phyloP scores from a whole-genome alignment of 2,329 filamentous ascomycete genomes.

The Trichothecium roseum region DNA sequence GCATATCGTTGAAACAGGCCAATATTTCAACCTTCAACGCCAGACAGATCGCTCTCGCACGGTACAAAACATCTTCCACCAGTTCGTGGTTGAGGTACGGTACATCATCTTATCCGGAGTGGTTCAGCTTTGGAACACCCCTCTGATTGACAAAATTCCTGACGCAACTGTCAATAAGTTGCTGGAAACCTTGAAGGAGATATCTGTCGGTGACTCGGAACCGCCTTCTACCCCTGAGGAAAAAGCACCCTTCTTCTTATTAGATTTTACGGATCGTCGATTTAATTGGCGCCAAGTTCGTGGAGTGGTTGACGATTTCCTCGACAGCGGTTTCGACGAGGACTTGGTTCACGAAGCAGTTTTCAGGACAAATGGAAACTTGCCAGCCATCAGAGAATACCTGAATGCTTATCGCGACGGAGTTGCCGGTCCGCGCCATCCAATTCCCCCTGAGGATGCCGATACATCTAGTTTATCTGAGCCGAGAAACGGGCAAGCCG shows the following conservation, averaged over 20 bases:
- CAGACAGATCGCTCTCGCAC: slow-evolving; percentile 30
- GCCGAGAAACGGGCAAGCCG: slow-evolving; percentile 4
- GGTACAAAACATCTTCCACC: slow-evolving; percentile 40
- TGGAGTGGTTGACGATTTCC: slow-evolving; percentile 19
- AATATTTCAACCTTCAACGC: slow-evolving; percentile 36
- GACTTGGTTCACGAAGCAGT: slow-evolving; percentile 67
- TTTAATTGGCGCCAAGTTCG: slow-evolving; percentile 35
- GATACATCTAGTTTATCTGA: slow-evolving; percentile 22
- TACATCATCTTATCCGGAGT: slow-evolving; percentile 69
- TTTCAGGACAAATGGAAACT: slow-evolving; percentile 67
- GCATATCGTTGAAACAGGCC: slow-evolving; percentile 65
- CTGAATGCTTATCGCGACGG: slow-evolving; percentile 53
- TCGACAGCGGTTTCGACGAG: slow-evolving; percentile 28
- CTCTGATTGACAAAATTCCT: slow-evolving; percentile 71
- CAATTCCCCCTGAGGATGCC: slow-evolving; percentile 53
- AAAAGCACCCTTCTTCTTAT: slow-evolving; percentile 35
- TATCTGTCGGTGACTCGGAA: slow-evolving; percentile 71
- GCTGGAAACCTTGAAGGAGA: slow-evolving; percentile 72
- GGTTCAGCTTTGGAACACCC: slow-evolving; percentile 70
- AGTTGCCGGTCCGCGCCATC: slow-evolving; percentile 50
- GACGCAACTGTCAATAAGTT: slow-evolving; percentile 67
- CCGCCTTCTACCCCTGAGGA: slow-evolving; percentile 51
- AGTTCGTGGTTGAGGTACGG: slow-evolving; percentile 80
- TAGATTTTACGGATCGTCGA: slow-evolving; percentile 30
- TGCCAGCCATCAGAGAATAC: slow-evolving; percentile 57